Conservation (phyloP, 2,329 filamentous ascomycete genomes). For the Trichophyton verrucosum region DNA sequence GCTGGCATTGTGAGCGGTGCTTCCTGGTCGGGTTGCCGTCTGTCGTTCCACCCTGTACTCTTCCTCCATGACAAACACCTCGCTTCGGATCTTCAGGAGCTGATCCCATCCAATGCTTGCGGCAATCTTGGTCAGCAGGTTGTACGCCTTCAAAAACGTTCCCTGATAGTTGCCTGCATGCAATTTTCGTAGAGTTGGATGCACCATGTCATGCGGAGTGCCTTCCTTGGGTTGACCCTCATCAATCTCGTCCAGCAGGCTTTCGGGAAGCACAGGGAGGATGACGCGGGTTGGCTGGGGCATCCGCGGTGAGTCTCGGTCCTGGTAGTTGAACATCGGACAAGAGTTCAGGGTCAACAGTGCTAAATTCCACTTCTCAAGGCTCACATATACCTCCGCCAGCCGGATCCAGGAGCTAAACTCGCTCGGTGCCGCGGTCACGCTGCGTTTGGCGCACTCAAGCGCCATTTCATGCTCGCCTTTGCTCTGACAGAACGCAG, state of each 20-base stretch:
- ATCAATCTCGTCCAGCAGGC: slow-evolving; percentile 88
- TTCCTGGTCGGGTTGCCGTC: slow-evolving; percentile 29
- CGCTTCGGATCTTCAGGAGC: slow-evolving; percentile 82
- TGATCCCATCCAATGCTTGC: slow-evolving; percentile 97
- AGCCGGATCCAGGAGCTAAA: slow-evolving; percentile 93
- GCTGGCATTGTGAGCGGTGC: slow-evolving; percentile 58
- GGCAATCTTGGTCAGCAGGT: slow-evolving; percentile 87
- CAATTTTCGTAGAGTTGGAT: slow-evolving; percentile 72
- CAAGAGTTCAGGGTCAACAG: slow-evolving; percentile 93
- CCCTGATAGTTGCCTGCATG: slow-evolving; percentile 85
- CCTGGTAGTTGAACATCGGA: slow-evolving; percentile 99
- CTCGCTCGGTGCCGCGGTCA: slow-evolving; percentile 89
- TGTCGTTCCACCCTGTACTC: slow-evolving; percentile 74
- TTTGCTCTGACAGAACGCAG: slow-evolving; percentile 81
- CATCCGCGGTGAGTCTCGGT: slow-evolving; percentile 91
- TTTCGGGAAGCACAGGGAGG: slow-evolving; percentile 77
- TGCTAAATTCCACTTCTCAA: slow-evolving; percentile 95
- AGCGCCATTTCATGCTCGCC: slow-evolving; percentile 76
- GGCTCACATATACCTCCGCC: slow-evolving; percentile 81
- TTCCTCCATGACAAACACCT: slow-evolving; percentile 99
- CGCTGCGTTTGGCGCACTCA: slow-evolving; percentile 86
- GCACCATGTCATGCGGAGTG: slow-evolving; percentile 70
- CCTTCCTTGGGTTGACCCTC: slow-evolving; percentile 64
- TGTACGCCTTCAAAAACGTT: slow-evolving; percentile 90
- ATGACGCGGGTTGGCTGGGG: slow-evolving; percentile 81